Evolutionary conservation across 345 rosid species (phyloP).

Genomic region (Raphanus sativus): DNA sequence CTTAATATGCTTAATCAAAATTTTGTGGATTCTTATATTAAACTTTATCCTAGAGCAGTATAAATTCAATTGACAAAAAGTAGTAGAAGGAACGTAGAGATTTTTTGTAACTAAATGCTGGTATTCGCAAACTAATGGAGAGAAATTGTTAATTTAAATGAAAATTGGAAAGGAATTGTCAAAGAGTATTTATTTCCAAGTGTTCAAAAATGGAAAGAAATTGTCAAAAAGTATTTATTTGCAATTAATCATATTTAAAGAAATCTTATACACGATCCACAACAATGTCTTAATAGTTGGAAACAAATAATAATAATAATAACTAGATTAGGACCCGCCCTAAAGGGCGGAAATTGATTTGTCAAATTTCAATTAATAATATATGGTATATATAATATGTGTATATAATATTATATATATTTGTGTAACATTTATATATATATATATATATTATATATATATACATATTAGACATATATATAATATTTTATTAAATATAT

Average conservation of each 20-base stretch:
- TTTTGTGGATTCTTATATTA: not conserved
- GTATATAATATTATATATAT: too few species aligned
- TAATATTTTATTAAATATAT: too few species aligned
- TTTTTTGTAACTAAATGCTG: not conserved
- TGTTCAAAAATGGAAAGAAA: not conserved
- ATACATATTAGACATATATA: too few species aligned
- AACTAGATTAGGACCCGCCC: too few species aligned
- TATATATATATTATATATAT: too few species aligned
- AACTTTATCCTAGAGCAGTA: not conserved
- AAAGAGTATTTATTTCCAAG: not conserved
- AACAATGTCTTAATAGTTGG: not conserved
- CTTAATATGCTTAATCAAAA: not conserved
- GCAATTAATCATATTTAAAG: not conserved
- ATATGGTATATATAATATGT: too few species aligned
- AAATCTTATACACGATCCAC: not conserved
- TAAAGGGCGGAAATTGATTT: too few species aligned
- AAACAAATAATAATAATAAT: not conserved
- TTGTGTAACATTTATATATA: too few species aligned
- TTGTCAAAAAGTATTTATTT: not conserved
- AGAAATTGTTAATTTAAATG: not conserved
- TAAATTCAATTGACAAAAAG: not conserved
- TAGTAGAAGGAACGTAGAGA: not conserved
- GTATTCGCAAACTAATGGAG: not conserved
- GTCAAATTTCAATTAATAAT: too few species aligned
- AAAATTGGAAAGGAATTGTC: not conserved